Conservation (phyloP, 441 rosid genomes). For the Mallotus repandus region DNA sequence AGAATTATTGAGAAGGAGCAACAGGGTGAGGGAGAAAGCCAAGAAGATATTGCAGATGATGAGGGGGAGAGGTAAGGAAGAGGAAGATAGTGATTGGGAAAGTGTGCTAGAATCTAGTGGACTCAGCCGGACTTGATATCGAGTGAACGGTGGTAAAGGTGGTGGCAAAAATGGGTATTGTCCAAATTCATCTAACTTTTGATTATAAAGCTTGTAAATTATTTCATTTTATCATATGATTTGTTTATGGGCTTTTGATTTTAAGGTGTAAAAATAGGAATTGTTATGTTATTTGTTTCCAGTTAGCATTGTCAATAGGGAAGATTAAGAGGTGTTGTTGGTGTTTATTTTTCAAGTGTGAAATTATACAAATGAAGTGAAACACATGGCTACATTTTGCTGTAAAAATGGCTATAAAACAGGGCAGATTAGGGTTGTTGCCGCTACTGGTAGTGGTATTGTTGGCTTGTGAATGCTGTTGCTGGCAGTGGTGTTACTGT, state of each 20-base stretch:
- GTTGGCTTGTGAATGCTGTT: no score
- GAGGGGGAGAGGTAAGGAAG: conserved; percentile 43
- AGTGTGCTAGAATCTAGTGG: conserved; percentile 51
- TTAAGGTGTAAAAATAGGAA: conserved; percentile 10
- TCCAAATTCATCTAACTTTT: conserved; percentile 40
- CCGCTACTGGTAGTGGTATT: no score
- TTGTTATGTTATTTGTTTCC: neutral
- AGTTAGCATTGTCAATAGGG: neutral
- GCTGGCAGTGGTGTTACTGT: no score
- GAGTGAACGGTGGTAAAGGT: conserved; percentile 25
- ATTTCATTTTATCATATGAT: neutral
- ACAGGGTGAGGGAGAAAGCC: conserved; percentile 51
- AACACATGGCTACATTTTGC: no score
- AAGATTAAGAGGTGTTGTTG: no score
- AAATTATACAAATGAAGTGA: no score
- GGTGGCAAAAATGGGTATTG: conserved; percentile 5
- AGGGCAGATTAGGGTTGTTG: no score
- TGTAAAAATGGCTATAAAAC: no score
- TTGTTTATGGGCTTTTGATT: neutral
- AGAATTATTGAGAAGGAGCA: conserved; percentile 67
- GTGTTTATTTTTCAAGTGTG: no score
- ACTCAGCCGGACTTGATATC: conserved; percentile 27
- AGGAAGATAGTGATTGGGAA: conserved; percentile 61
- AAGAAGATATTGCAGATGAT: conserved; percentile 48
- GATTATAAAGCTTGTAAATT: conserved; percentile 19